phyloP scores from a whole-genome alignment of 1,284 basidiomycete species.

The Trichosporon sp. region DNA sequence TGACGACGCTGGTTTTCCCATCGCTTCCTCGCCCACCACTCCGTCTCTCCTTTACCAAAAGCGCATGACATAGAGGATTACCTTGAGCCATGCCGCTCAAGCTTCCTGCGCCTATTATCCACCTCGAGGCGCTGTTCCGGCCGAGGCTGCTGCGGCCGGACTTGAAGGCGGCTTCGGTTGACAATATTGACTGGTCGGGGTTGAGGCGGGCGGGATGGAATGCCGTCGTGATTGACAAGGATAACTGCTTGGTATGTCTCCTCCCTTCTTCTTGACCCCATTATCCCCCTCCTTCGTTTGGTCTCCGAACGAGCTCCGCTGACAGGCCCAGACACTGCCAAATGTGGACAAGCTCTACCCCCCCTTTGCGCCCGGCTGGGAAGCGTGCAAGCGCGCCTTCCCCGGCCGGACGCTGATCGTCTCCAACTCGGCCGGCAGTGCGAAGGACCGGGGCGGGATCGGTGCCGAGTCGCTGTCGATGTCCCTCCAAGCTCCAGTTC shows the following conservation, averaged over 20 bases:
- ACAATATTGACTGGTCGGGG: conserved; percentile 70
- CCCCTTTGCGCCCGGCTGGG: conserved; percentile 74
- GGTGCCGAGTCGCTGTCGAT: conserved; percentile 80
- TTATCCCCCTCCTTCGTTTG: too few relatives aligned
- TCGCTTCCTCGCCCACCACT: neutral
- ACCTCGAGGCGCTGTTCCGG: conserved; percentile 65
- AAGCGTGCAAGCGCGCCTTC: conserved; percentile 64
- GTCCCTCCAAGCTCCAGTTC: conserved; percentile 71
- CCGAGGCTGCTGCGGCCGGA: conserved; percentile 69
- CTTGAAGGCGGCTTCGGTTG: conserved; percentile 54
- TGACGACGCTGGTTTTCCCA: neutral
- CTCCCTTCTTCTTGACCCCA: neutral
- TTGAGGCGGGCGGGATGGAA: conserved; percentile 71
- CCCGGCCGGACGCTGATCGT: conserved; percentile 82
- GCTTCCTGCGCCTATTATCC: conserved; percentile 66
- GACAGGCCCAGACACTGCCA: conserved; percentile 66
- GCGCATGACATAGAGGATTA: neutral
- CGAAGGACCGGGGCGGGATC: conserved; percentile 67
- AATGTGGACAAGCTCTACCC: conserved; percentile 66
- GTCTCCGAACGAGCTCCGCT: too few relatives aligned
- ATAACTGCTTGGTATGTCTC: conserved; percentile 78
- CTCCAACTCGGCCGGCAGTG: conserved; percentile 86
- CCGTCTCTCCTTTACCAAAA: neutral
- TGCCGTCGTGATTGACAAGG: conserved; percentile 91
- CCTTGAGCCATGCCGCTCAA: conserved; percentile 22